Conservation (phyloP, 768 basidiomycete species). For the Daedaleopsis sinensis region DNA sequence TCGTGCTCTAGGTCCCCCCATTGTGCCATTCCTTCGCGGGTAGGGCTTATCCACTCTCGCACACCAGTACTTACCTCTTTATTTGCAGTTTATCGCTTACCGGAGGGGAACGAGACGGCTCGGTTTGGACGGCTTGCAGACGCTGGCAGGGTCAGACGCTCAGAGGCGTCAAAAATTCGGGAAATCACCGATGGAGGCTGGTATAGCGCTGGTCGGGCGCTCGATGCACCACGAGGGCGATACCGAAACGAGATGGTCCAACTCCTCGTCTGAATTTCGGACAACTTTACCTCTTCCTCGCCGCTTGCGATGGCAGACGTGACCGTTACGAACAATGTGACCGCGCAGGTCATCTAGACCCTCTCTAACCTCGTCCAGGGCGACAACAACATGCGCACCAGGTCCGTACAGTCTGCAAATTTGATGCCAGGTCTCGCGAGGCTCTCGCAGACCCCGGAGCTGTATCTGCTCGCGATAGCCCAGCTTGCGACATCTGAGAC, state of each 20-base stretch:
- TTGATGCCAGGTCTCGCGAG: constrained; percentile 32
- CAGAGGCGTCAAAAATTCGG: no score
- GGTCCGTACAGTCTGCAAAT: constrained; percentile 34
- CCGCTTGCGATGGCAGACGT: constrained; percentile 19
- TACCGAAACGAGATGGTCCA: neutral
- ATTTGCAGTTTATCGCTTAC: no score
- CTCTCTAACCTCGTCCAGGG: constrained; percentile 83
- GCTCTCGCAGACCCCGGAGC: constrained; percentile 74
- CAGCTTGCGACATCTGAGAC: constrained; percentile 77
- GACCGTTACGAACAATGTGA: constrained; percentile 64
- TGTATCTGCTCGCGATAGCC: constrained; percentile 76
- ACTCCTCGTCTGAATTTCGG: neutral
- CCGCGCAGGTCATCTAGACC: constrained; percentile 78
- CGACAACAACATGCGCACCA: constrained; percentile 80
- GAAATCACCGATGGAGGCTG: no score
- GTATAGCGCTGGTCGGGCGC: no score
- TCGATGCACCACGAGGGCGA: no score
- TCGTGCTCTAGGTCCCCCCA: no score
- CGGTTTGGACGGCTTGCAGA: no score
- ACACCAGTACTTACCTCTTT: no score
- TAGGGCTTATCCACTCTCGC: no score
- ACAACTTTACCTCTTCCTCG: neutral
- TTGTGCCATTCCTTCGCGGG: no score
- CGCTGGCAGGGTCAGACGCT: no score
- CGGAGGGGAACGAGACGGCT: no score